These are phyloP conservation scores for Aspergillus terreus DNA, from an alignment of 2,329 filamentous ascomycete genomes.

Conservation along the genomic window DNA sequence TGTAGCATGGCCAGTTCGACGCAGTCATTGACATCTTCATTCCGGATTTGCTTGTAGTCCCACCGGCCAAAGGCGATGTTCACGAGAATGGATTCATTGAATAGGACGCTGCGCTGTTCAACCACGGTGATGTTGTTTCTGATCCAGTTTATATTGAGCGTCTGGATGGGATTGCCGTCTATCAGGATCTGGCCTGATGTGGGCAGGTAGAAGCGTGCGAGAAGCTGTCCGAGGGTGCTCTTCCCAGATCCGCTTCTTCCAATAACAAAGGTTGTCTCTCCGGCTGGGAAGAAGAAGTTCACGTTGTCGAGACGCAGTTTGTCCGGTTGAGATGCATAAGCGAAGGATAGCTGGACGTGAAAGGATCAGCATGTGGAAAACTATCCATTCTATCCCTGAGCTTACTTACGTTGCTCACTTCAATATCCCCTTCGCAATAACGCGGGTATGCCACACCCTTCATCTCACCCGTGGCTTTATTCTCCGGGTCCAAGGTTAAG, in stretches of 20 bases:
- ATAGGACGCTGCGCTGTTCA: constrained; percentile 77
- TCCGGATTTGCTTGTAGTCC: constrained; percentile 47
- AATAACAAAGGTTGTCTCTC: constrained; percentile 74
- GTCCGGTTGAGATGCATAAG: constrained; percentile 69
- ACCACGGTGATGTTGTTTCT: constrained; percentile 74
- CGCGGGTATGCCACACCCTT: constrained; percentile 27
- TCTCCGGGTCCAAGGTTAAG: constrained; percentile 25
- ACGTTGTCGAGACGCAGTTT: constrained; percentile 58
- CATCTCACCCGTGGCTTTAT: constrained; percentile 22
- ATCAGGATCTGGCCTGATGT: constrained; percentile 63
- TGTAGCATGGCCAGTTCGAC: constrained; percentile 67
- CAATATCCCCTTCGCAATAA: constrained; percentile 63
- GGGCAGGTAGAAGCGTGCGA: constrained; percentile 73
- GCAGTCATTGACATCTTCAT: constrained; percentile 57
- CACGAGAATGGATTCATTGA: constrained; percentile 71
- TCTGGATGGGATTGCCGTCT: constrained; percentile 61
- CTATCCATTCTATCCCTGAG: background rate
- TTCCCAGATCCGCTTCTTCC: constrained; percentile 89
- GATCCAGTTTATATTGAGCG: constrained; percentile 67
- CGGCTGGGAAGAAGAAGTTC: constrained; percentile 67
- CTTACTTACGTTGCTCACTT: constrained; percentile 59
- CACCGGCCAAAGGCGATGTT: constrained; percentile 73
- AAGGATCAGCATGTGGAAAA: background rate
- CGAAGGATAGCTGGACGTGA: constrained; percentile 65
- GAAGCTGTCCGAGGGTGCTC: constrained; percentile 77